Percentiles rank a stretch among this genome's conserved stretches.
These are phyloP conservation scores for Phytophthora sojae DNA, from an alignment of 352 stramenopile species.

Conservation along the genomic window DNA sequence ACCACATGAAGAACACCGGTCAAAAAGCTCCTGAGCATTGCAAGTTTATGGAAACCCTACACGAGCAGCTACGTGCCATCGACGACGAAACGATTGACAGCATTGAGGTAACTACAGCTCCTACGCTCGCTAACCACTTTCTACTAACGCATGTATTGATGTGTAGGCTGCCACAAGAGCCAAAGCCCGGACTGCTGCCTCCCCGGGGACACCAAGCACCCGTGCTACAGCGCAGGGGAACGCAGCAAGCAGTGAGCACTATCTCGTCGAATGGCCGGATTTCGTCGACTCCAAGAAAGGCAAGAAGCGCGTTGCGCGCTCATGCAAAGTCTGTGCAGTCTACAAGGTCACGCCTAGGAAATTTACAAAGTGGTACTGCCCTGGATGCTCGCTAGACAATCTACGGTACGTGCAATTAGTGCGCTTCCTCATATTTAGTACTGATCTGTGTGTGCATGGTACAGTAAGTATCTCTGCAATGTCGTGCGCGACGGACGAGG, in stretches of 20 bases:
- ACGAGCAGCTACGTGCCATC: not conserved
- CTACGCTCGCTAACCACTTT: not conserved
- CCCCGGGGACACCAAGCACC: not conserved
- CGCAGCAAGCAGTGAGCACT: not conserved
- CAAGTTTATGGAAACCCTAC: not conserved
- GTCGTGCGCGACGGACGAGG: not conserved
- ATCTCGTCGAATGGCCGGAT: not conserved
- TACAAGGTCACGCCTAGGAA: not conserved
- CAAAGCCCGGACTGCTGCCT: not conserved
- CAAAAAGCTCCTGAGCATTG: not conserved
- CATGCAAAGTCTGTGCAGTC: not conserved
- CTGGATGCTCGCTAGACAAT: conserved; percentile 1
- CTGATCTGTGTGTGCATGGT: not conserved
- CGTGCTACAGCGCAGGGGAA: not conserved
- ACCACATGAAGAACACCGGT: not conserved
- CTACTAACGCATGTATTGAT: not conserved
- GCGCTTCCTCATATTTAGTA: not conserved
- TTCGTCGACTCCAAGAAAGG: not conserved
- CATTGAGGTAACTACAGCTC: not conserved
- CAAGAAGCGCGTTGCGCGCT: not conserved
- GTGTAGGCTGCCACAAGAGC: not conserved
- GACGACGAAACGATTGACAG: not conserved
- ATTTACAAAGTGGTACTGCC: not conserved
- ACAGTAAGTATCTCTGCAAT: not conserved
- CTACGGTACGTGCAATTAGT: conserved; percentile 3